These are phyloP conservation scores for Paecilomyces sp. DNA, from an alignment of 2,329 filamentous ascomycete species.

Conservation along the genomic window DNA sequence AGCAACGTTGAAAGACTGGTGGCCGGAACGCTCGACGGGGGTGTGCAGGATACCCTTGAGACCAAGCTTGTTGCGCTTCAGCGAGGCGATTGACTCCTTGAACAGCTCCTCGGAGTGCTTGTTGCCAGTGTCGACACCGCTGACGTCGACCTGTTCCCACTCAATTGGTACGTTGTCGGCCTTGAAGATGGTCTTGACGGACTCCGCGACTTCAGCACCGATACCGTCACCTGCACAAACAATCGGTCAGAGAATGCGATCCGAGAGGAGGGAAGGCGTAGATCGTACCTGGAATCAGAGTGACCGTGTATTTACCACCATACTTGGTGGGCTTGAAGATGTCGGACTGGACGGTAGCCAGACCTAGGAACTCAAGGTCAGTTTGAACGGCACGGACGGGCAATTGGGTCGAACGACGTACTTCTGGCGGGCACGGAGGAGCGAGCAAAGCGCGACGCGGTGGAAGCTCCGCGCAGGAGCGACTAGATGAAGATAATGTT, in stretches of 20 bases:
- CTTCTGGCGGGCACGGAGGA: conserved; percentile 48
- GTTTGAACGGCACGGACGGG: not conserved
- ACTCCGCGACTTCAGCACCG: conserved; percentile 94
- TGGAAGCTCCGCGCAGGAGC: conserved; percentile 49
- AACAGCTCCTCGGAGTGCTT: conserved; percentile 93
- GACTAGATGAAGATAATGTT: conserved; percentile 41
- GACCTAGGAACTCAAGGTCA: conserved; percentile 33
- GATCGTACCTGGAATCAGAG: conserved; percentile 79
- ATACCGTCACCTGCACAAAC: conserved; percentile 69
- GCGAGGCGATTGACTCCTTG: conserved; percentile 87
- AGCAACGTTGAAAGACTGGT: conserved; percentile 99
- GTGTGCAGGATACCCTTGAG: conserved; percentile 99
- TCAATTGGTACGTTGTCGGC: conserved; percentile 97
- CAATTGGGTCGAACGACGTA: conserved; percentile 29
- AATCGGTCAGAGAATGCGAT: not conserved
- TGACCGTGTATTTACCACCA: conserved; percentile 98
- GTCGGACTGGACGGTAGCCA: conserved; percentile 83
- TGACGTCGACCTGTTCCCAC: conserved; percentile 97
- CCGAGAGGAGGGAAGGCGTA: not conserved
- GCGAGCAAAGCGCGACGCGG: conserved; percentile 40
- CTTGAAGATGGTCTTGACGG: conserved; percentile 99
- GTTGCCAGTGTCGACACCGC: conserved; percentile 75
- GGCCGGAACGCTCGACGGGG: conserved; percentile 89
- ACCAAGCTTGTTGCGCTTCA: conserved; percentile 97
- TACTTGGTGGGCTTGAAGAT: conserved; percentile 99